Evolutionary conservation across 2,329 filamentous ascomycete genomes (phyloP), one percentile per base, ranked within the genome.

Genomic region (Capronia epimyces): DNA sequence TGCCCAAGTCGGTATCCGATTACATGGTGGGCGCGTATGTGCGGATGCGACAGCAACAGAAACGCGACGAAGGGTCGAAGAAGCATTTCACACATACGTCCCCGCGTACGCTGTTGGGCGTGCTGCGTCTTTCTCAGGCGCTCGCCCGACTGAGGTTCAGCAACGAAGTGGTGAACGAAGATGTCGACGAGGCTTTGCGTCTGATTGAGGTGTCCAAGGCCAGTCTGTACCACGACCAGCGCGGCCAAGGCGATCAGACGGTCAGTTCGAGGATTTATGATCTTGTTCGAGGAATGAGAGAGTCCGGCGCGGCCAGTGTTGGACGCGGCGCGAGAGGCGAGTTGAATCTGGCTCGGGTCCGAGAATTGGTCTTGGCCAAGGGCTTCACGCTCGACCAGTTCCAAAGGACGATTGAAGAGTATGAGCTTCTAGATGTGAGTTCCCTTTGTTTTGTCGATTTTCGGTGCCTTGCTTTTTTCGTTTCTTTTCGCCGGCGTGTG

Each of bases 11-110:
- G 5, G 88, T 96, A 2, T 90, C 88, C 0, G 93, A 98, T 67
- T 98, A 98, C 74, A 89, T 98, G 76, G 87, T 95, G 48, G 93
- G 91, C 66, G 94, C 91, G 0, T 98, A 98, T 66, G 93, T 98
- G 25, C 86, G 88, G 55, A 85, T 98, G 77, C 86, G 93, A 46
- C 89, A 95, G 64, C 82, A 90, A 65, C 89, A 96, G 69, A 89
- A 91, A 69, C 83, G 86, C 51, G 90, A 95, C 56, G 93, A 97
- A 72, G 87, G 85, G 68, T 84, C 82, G 65, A 91, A 91, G 72
- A 88, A 90, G 70, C 88, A 91, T 62, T 97, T 97, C 68, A 86
- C 88, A 1, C 89, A 98, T 71, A 95, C 90, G 15, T 95, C 90
- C 1, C 87, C 91, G 1, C 87, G 93, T 77, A 97, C 93, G 1